These are phyloP conservation scores for Curvularia sp. DNA, from an alignment of 2,329 filamentous ascomycete genomes.

Conservation along the genomic window DNA sequence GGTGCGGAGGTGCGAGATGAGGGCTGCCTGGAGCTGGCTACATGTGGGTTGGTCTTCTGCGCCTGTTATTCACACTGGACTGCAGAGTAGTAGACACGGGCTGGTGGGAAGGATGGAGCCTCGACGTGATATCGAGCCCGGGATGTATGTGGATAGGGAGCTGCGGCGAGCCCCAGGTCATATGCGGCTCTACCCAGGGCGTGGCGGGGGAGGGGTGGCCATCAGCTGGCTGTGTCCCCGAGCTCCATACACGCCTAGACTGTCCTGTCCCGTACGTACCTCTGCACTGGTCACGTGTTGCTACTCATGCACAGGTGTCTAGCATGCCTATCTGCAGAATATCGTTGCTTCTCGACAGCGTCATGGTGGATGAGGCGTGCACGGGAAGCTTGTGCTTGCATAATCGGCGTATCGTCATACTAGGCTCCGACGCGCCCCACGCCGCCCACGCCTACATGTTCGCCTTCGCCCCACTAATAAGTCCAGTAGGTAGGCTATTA, in stretches of 20 bases:
- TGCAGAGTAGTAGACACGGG: background rate
- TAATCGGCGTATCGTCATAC: constrained; percentile 10
- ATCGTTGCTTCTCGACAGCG: no score
- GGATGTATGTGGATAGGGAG: background rate
- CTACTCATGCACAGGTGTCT: background rate
- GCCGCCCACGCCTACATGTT: background rate
- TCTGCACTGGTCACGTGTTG: background rate
- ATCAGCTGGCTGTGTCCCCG: constrained; percentile 17
- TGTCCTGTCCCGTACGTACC: no score
- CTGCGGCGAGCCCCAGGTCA: constrained; percentile 16
- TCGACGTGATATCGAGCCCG: background rate
- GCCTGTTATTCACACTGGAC: constrained; percentile 3
- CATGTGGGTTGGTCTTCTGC: constrained; percentile 17
- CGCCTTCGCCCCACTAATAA: background rate
- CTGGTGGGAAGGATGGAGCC: background rate
- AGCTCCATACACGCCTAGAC: constrained; percentile 5
- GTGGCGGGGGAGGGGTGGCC: constrained; percentile 18
- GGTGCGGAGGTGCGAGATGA: constrained; percentile 22
- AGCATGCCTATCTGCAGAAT: no score
- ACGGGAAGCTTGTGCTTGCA: background rate
- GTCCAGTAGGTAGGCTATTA: background rate
- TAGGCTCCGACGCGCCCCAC: constrained; percentile 15
- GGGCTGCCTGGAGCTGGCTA: constrained; percentile 23
- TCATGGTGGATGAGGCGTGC: background rate
- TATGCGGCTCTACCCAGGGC: constrained; percentile 14